Evolutionary conservation across 768 basidiomycete species (phyloP), one percentile per base, ranked within the genome.

Genomic region (Neoboletus magnificus): DNA sequence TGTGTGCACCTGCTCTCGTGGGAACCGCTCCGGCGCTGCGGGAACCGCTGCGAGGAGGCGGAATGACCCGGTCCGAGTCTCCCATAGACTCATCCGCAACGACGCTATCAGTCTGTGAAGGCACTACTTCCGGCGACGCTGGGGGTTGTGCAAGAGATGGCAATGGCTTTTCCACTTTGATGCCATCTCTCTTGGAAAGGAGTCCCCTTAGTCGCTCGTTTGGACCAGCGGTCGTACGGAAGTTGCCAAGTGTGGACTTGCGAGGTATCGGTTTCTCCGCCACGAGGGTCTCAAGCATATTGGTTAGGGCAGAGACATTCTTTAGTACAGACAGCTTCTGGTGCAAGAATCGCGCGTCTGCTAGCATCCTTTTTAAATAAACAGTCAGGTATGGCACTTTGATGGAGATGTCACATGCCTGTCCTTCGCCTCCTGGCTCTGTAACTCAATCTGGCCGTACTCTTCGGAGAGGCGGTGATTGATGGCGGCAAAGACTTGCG

Each of bases 401-500:
- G 48, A 56, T 50, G 32, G 39, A 37, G 33, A 51, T 45, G 55
- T 46, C 58, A 60, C 62, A 56, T 62, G 92, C 93, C 93, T 84
- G 54, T 84, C 82, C 75, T 96, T 97, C 23, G 91, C 93, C 57
- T 87, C 90, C 56, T 84, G 83, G 64, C 81, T 83, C 50, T 87
- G 91, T 30, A 98, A 76, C 61, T 94, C 91, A 52, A 97, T 84
- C 66, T 80, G 84, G 50, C 78, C 77, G 71, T 87, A 96, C 68
- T 94, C 93, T 65, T 95, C 92, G 37, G 86, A 86, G 22, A 99
- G 77, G 35, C 91, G 84, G 73, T 92, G 86, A 71, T 93, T 93
- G 72, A 98, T 94, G 15, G 92, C 87, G 20, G 90, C 90, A 57
- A 98, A 87, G 15, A 98, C 97, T 68, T 98, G 92, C 35, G 86